These are phyloP conservation scores for Eragrostis tef DNA, from an alignment of 202 grass and related monocot genomes.

Conservation along the genomic window DNA sequence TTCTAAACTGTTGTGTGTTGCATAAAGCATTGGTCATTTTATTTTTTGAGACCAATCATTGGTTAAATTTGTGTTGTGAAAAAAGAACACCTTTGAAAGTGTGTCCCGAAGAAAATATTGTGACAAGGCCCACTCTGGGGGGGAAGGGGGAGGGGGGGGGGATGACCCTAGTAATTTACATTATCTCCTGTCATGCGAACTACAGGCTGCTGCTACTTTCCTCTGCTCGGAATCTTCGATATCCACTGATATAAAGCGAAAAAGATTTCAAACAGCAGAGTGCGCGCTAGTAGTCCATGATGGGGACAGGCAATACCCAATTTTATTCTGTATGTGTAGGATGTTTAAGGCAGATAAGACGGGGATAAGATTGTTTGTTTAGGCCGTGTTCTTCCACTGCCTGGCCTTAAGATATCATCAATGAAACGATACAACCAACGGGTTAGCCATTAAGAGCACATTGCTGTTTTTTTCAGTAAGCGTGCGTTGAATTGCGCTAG, in stretches of 20 bases:
- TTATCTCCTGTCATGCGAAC: constrained; percentile 51
- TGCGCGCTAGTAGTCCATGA: constrained; percentile 48
- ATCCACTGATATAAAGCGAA: constrained; percentile 56
- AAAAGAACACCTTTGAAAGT: too few relatives aligned
- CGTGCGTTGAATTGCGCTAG: constrained; percentile 29
- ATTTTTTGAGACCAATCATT: too few relatives aligned
- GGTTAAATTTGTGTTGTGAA: too few relatives aligned
- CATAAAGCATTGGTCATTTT: too few relatives aligned
- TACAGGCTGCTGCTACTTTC: constrained; percentile 44
- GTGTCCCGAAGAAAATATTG: too few relatives aligned
- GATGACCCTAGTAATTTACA: not conserved
- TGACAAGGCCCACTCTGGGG: too few relatives aligned
- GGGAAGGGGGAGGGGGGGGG: too few relatives aligned
- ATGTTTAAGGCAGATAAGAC: constrained; percentile 58
- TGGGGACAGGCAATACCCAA: constrained; percentile 47
- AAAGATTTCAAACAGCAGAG: constrained; percentile 43
- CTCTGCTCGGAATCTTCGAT: constrained; percentile 51
- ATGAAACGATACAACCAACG: constrained; percentile 9
- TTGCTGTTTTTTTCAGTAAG: not conserved
- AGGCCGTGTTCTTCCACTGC: constrained; percentile 40
- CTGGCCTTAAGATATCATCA: constrained; percentile 36
- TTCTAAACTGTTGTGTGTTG: too few relatives aligned
- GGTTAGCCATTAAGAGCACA: constrained; percentile 38
- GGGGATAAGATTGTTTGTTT: constrained; percentile 60
- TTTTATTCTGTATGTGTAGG: constrained; percentile 31